phyloP scores from a whole-genome alignment of 1,139 yeast genomes.

The Magnusiomyces starmeri region DNA sequence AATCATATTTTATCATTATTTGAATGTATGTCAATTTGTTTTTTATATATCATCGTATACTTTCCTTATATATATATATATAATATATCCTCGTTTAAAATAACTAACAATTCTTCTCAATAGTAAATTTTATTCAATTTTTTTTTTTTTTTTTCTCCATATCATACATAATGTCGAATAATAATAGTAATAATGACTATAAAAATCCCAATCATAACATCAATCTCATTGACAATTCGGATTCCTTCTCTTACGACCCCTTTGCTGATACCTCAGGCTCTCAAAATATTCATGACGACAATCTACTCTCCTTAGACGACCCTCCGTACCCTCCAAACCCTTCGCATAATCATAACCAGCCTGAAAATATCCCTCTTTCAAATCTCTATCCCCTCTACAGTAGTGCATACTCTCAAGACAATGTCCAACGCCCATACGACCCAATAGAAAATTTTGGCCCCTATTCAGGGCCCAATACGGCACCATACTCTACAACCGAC shows the following conservation, averaged over 20 bases:
- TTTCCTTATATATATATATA: too few relatives aligned
- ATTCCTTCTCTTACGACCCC: conserved; percentile 11
- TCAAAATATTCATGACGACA: conserved; percentile 1
- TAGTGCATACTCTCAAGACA: conserved; percentile 9
- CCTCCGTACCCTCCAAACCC: background rate
- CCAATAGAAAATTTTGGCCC: background rate
- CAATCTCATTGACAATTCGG: conserved; percentile 14
- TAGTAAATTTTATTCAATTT: background rate
- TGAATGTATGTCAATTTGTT: too few relatives aligned
- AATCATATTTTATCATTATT: too few relatives aligned
- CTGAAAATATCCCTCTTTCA: conserved; percentile 4
- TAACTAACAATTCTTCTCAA: too few relatives aligned
- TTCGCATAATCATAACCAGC: conserved; percentile 7
- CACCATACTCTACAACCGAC: conserved; percentile 6
- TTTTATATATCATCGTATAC: too few relatives aligned
- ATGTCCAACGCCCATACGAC: conserved; percentile 8
- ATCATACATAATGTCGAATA: conserved; percentile 3
- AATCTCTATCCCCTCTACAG: conserved; percentile 7
- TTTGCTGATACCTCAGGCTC: conserved; percentile 9
- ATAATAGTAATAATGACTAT: conserved; percentile 11
- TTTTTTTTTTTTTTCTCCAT: background rate
- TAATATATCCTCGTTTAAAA: too few relatives aligned
- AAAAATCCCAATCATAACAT: conserved; percentile 8
- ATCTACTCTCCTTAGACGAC: conserved; percentile 2
- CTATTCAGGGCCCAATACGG: conserved; percentile 8